Conservation (phyloP, 1,284 basidiomycete species). For the Puccinia sorghi region DNA sequence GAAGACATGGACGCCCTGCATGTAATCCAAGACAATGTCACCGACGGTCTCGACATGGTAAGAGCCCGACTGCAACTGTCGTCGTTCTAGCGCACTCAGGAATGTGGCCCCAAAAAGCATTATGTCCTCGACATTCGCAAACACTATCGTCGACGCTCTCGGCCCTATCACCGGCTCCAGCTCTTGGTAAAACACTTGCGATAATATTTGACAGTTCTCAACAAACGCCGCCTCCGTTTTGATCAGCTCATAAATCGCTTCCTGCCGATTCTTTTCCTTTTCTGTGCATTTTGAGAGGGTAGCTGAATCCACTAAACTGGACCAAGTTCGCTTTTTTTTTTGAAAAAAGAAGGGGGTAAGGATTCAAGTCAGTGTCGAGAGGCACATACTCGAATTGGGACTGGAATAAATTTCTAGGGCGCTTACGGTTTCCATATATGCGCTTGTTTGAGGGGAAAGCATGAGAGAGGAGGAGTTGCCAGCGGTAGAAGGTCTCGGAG, state of each 20-base stretch:
- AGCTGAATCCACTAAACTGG: conserved; percentile 11
- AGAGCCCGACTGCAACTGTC: neutral
- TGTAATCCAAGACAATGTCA: conserved; percentile 27
- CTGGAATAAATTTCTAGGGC: too few species aligned
- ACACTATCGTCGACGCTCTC: conserved; percentile 16
- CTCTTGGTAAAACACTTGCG: conserved; percentile 29
- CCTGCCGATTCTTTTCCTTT: conserved; percentile 43
- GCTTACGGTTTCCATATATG: neutral
- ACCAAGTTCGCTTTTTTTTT: conserved; percentile 28
- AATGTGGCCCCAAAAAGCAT: conserved; percentile 44
- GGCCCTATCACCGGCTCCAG: conserved; percentile 20
- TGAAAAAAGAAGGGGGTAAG: neutral
- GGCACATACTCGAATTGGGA: too few species aligned
- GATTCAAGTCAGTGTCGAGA: too few species aligned
- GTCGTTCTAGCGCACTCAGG: conserved; percentile 38
- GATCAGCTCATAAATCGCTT: conserved; percentile 46
- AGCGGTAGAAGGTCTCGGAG: neutral
- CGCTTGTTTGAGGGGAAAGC: conserved; percentile 1
- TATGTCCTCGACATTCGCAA: conserved; percentile 47
- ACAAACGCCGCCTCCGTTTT: conserved; percentile 39
- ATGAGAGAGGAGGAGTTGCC: neutral
- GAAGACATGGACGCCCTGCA: conserved; percentile 39
- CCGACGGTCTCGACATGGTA: conserved; percentile 13
- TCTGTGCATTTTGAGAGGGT: conserved; percentile 12
- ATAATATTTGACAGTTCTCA: conserved; percentile 41